phyloP scores from a whole-genome alignment of 768 basidiomycete species.

The Tricholoma sp. region DNA sequence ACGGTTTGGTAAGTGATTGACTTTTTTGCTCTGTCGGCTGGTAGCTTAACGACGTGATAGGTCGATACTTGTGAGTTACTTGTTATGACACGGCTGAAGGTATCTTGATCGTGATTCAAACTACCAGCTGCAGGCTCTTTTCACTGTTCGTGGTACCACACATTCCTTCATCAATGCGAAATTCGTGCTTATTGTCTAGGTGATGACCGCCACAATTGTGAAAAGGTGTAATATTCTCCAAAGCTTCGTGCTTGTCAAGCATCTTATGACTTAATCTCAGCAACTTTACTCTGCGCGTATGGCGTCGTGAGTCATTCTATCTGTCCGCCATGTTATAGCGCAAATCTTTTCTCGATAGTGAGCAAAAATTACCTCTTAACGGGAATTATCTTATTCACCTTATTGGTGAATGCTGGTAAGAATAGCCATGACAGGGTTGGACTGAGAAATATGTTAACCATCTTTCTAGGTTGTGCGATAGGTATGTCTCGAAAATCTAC shows the following conservation, averaged over 20 bases:
- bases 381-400: slow-evolving; percentile 26
- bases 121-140: neutral
- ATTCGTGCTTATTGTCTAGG: neutral
- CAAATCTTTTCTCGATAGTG: slow-evolving; percentile 20
- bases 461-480: slow-evolving; percentile 25
- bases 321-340: too few relatives aligned
- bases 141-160: neutral
- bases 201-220: neutral
- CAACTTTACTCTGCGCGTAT: slow-evolving; percentile 47
- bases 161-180: neutral
- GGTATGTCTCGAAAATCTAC: slow-evolving; percentile 15
- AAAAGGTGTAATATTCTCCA: neutral
- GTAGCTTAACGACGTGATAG: neutral
- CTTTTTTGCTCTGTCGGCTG: too few relatives aligned
- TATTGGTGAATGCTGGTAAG: slow-evolving; percentile 29
- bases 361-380: slow-evolving; percentile 34
- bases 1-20: slow-evolving; percentile 22
- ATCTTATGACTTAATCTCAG: slow-evolving; percentile 17
- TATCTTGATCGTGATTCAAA: neutral
- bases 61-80: neutral
- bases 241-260: neutral
- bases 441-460: neutral
- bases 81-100: neutral
- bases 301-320: slow-evolving; percentile 29
- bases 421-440: neutral